These are phyloP conservation scores for Onygenales sp. DNA, from an alignment of 2,329 filamentous ascomycete species.

Conservation along the genomic window DNA sequence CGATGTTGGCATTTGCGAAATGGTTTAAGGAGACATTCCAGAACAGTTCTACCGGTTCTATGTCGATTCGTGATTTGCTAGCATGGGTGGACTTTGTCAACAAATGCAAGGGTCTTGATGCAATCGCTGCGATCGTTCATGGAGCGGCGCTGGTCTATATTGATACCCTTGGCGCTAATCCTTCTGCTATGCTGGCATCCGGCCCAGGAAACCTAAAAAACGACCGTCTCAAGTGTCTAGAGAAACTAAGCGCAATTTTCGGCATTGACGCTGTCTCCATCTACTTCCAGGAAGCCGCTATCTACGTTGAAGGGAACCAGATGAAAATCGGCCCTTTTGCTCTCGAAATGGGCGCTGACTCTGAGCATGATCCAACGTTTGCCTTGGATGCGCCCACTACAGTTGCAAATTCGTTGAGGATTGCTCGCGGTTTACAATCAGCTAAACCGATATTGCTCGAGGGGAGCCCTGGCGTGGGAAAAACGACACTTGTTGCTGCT, in stretches of 20 bases:
- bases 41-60: slow-evolving; percentile 62
- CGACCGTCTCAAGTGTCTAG: slow-evolving; percentile 64
- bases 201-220: slow-evolving; percentile 58
- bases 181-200: slow-evolving; percentile 72
- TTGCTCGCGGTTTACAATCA: slow-evolving; percentile 79
- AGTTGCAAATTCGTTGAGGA: slow-evolving; percentile 77
- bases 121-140: slow-evolving; percentile 54
- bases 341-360: slow-evolving; percentile 45
- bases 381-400: slow-evolving; percentile 87
- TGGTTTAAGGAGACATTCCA: slow-evolving; percentile 84
- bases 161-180: slow-evolving; percentile 90
- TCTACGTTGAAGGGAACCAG: slow-evolving; percentile 44
- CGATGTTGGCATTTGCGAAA: slow-evolving; percentile 76
- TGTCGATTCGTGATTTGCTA: slow-evolving; percentile 86
- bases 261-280: slow-evolving; percentile 51
- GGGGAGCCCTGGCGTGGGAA: slow-evolving; percentile 95
- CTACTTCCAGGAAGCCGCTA: slow-evolving; percentile 54
- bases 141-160: slow-evolving; percentile 94
- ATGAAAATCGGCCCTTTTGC: slow-evolving; percentile 68
- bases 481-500: slow-evolving; percentile 85
- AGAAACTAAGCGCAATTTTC: slow-evolving; percentile 60
- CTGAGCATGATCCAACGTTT: slow-evolving; percentile 51
- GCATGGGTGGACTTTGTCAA: slow-evolving; percentile 94
- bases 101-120: slow-evolving; percentile 43
- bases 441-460: slow-evolving; percentile 88